A percentile compares a stretch with the other conserved stretches of the same genome.
Evolutionary conservation across 352 stramenopile species (phyloP).

Genomic region (Globisporangium uncinulatum): DNA sequence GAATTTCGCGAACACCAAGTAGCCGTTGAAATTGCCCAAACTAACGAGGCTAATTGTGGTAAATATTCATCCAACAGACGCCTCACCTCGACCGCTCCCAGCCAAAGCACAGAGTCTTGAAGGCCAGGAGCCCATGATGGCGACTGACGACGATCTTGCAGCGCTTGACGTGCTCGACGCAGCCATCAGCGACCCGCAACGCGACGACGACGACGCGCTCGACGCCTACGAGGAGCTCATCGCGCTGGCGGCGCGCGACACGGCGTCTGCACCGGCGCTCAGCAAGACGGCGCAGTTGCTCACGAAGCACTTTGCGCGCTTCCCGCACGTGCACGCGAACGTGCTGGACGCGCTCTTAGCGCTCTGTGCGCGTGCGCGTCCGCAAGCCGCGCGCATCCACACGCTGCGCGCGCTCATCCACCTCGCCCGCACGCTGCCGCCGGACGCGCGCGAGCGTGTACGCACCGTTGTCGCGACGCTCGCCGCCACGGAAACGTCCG

Average conservation of each 20-base stretch:
- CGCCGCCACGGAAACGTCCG: slow-evolving; percentile 41
- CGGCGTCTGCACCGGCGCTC: slow-evolving; percentile 42
- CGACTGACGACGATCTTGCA: slow-evolving; percentile 37
- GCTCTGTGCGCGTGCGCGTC: slow-evolving; percentile 30
- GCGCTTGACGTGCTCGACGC: slow-evolving; percentile 70
- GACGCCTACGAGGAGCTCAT: slow-evolving; percentile 79
- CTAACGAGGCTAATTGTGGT: too few relatives aligned
- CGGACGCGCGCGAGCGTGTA: slow-evolving; percentile 25
- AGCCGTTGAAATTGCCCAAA: too few relatives aligned
- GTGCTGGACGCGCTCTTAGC: slow-evolving; percentile 58
- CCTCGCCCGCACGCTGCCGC: slow-evolving; percentile 48
- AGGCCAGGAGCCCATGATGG: too few relatives aligned
- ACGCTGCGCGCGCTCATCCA: slow-evolving; percentile 61
- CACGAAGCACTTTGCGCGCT: slow-evolving; percentile 74
- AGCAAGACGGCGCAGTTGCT: slow-evolving; percentile 68
- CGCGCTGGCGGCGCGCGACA: slow-evolving; percentile 23
- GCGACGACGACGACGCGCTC: slow-evolving; percentile 65
- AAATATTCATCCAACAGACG: neutral
- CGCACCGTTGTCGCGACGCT: slow-evolving; percentile 24
- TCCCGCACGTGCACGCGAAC: slow-evolving; percentile 72
- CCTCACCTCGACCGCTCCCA: neutral
- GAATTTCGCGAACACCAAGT: too few relatives aligned
- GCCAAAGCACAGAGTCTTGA: neutral
- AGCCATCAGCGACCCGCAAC: slow-evolving; percentile 47
- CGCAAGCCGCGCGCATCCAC: slow-evolving; percentile 70